Evolutionary conservation across 1,139 yeast species (phyloP).

Genomic region (Candida sojae): DNA sequence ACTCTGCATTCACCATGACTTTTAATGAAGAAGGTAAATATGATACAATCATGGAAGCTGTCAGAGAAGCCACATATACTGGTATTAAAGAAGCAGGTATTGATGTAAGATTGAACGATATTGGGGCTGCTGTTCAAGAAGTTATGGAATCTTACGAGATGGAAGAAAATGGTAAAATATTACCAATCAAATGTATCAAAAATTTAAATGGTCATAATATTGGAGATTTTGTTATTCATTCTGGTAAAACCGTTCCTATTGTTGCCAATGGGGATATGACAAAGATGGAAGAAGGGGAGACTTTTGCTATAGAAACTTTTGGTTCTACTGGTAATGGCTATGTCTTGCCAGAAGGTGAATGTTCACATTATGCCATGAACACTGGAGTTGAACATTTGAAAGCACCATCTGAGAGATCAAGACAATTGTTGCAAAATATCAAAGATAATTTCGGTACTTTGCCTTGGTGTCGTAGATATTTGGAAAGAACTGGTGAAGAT

Average conservation of each 20-base stretch:
- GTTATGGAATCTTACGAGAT: constrained; percentile 96
- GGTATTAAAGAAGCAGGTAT: constrained; percentile 94
- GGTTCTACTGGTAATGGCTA: constrained; percentile 96
- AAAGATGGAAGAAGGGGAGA: constrained; percentile 98
- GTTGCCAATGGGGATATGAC: constrained; percentile 91
- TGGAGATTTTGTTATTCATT: constrained; percentile 80
- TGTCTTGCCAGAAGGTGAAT: constrained; percentile 85
- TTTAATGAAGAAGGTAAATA: constrained; percentile 70
- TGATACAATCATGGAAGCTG: constrained; percentile 80
- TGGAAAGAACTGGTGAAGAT: constrained; percentile 90
- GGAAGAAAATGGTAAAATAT: constrained; percentile 82
- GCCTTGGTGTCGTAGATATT: constrained; percentile 95
- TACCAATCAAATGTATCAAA: constrained; percentile 85
- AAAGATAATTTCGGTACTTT: constrained; percentile 86
- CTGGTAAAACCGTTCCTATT: constrained; percentile 95
- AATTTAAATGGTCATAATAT: constrained; percentile 95
- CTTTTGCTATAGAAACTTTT: constrained; percentile 96
- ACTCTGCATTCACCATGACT: constrained; percentile 92
- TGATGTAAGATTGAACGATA: constrained; percentile 91
- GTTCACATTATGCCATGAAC: constrained; percentile 85
- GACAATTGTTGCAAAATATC: constrained; percentile 64
- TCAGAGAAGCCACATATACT: constrained; percentile 88
- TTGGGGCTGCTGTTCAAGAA: constrained; percentile 95
- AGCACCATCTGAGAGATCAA: constrained; percentile 67
- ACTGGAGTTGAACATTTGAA: constrained; percentile 42